Evolutionary conservation across 2,329 filamentous ascomycete genomes (phyloP).

Genomic region (Alternaria alternata): DNA sequence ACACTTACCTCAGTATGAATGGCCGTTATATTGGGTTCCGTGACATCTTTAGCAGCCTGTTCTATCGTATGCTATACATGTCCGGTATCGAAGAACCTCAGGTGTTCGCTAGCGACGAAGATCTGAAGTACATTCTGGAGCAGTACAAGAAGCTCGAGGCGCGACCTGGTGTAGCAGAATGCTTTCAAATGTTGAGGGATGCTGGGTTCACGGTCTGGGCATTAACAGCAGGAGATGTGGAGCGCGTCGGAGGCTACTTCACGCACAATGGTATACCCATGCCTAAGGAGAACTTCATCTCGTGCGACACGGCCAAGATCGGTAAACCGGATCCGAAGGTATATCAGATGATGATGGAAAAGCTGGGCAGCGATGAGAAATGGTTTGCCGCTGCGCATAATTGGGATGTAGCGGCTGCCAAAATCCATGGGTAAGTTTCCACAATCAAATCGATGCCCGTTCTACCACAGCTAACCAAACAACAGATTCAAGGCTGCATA

Average conservation of each 20-base stretch:
- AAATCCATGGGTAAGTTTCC: background rate
- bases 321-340: background rate
- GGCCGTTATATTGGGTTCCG: background rate
- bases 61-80: background rate
- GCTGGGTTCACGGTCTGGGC: background rate
- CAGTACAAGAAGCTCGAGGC: background rate
- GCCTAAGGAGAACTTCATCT: background rate
- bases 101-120: background rate
- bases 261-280: background rate
- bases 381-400: background rate
- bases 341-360: background rate
- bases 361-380: background rate
- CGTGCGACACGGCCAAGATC: background rate
- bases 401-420: background rate
- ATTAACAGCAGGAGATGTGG: background rate
- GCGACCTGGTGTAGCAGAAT: background rate
- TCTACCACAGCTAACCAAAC: background rate
- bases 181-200: background rate
- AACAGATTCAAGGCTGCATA: background rate
- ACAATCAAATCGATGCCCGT: background rate
- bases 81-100: background rate
- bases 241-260: background rate
- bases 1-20: background rate
- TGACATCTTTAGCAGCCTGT: background rate
- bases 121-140: background rate